Evolutionary conservation across 2,329 filamentous ascomycete species (phyloP).

Genomic region (Fusarium oxysporum): DNA sequence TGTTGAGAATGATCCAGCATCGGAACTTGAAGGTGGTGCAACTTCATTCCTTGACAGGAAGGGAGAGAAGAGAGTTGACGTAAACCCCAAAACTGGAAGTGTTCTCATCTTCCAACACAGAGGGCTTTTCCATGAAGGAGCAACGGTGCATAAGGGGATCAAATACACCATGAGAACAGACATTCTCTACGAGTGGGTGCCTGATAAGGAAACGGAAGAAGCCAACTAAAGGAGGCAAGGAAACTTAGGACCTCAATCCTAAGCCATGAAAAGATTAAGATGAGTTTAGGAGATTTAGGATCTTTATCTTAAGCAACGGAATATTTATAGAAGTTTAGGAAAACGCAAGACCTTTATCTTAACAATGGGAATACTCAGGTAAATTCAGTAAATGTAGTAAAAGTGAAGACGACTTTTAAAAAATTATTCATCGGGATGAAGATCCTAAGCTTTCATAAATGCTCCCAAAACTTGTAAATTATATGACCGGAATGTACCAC

Average conservation of each 20-base stretch:
- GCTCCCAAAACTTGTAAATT: too few species aligned
- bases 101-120: conserved; percentile 70
- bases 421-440: not conserved
- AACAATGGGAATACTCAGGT: not conserved
- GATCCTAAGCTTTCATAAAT: not conserved
- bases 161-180: conserved; percentile 70
- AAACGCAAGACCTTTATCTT: too few species aligned
- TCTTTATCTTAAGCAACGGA: too few species aligned
- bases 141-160: conserved; percentile 60
- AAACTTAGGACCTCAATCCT: not conserved
- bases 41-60: conserved; percentile 65
- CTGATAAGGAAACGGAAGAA: conserved; percentile 7
- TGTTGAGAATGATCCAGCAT: conserved; percentile 24
- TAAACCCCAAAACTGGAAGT: conserved; percentile 67
- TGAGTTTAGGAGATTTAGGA: too few species aligned
- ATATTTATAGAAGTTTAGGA: too few species aligned
- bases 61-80: conserved; percentile 58
- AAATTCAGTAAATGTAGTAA: not conserved
- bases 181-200: conserved; percentile 60
- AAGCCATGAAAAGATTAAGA: not conserved
- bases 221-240: not conserved
- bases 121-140: conserved; percentile 64
- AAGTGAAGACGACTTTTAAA: not conserved
- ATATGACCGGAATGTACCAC: not conserved
- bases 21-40: conserved; percentile 62